Conservation (phyloP, 768 basidiomycete genomes). For the Pleurotus tuoliensis region DNA sequence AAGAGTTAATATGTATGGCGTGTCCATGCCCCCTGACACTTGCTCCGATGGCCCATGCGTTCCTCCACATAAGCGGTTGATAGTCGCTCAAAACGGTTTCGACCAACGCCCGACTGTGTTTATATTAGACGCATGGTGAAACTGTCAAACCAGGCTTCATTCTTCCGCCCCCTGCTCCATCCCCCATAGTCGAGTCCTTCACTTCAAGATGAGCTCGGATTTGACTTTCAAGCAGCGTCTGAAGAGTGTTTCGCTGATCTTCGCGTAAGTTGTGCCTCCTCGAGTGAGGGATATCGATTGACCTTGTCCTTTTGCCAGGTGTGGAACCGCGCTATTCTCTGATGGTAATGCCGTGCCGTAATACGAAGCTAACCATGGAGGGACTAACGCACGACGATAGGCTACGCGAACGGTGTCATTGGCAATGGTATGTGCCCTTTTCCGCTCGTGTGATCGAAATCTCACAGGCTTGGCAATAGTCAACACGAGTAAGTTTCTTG, state of each 20-base stretch:
- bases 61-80: not conserved
- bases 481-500: slow-evolving; percentile 51
- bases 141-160: not conserved
- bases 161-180: not conserved
- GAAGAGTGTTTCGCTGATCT: slow-evolving; percentile 73
- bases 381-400: slow-evolving; percentile 27
- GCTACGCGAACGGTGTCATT: slow-evolving; percentile 80
- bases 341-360: slow-evolving; percentile 48
- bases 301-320: slow-evolving; percentile 36
- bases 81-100: slow-evolving; percentile 1
- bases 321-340: slow-evolving; percentile 85
- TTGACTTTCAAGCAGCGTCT: slow-evolving; percentile 22
- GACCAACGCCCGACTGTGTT: not conserved
- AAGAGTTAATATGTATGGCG: not conserved
- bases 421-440: slow-evolving; percentile 53
- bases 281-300: not conserved
- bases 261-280: slow-evolving; percentile 53
- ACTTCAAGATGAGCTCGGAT: not conserved
- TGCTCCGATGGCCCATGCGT: slow-evolving; percentile 1
- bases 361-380: not conserved
- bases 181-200: not conserved
- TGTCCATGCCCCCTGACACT: not conserved
- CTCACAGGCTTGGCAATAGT: slow-evolving; percentile 35
- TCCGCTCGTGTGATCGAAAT: not conserved
- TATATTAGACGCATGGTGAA: not conserved